Evolutionary conservation across 768 basidiomycete genomes (phyloP), one percentile per base, ranked within the genome.

Genomic region (Termitomyces sp.): DNA sequence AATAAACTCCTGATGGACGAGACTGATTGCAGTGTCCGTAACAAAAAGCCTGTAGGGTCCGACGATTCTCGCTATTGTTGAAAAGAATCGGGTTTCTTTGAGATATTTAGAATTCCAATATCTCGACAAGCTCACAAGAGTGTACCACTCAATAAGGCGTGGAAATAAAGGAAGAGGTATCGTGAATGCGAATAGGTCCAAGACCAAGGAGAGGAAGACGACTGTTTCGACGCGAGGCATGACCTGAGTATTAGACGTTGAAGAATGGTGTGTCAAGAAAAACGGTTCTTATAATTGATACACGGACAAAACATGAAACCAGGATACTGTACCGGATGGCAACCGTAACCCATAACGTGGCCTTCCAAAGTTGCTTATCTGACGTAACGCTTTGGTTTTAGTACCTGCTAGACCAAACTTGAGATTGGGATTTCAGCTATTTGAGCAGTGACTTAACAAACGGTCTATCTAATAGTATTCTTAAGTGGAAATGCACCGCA

Each of bases 91-190:
- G n/a, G n/a, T 42, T 41, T 42, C 39, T 20, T 48, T 53, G 31
- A 63, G 54, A 48, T 50, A 50, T 45, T 34, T 8, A 49, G 46
- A 22, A n/a, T 30, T 47, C 34, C 16, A 42, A 57, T 47, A n/a
- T 31, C 15, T 56, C 39, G 33, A 13, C 20, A 33, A 47, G 20
- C 83, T 66, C 63, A 89, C 91, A 68, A 84, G 72, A 1, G 86
- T 87, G 69, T 94, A 95, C 90, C 90, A 94, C 74, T 95, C 88
- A 45, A 97, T 95, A 52, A 98, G 78, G n/a, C 95, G 85, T n/a
- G 96, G 96, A 72, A 98, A 98, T 33, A 98, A 83, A 22, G 96
- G 96, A n/a, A 98, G 80, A 11, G 94, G 95, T 48, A 96, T 91
- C 24, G 93, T 97, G 73, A 95, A 96, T 13, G 93, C 92, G 81